Evolutionary conservation across 148 eudicot species (phyloP), one percentile per base, ranked within the genome.

Genomic region (Linanthus parryae): DNA sequence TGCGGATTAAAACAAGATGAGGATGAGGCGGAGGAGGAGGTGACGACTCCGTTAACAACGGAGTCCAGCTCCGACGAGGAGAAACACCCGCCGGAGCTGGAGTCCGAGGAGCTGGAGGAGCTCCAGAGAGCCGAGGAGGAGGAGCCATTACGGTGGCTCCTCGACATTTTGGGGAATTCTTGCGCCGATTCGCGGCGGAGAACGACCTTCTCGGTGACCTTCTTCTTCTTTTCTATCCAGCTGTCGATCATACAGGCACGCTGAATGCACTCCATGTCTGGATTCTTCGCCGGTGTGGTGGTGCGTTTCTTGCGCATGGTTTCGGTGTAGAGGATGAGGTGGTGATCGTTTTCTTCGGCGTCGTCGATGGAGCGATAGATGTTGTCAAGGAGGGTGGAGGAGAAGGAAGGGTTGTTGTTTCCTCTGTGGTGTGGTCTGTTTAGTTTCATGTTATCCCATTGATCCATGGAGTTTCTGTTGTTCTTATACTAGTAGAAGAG

Each of bases 301-400:
- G 7, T 61, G 26, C 67, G 65, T 26, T 67, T 71, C 57, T 53
- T 66, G 57, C 54, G 61, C 72, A 59, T 59, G 10, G 57, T 55
- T 31, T 64, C 67, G 15, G 42, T 40, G 70, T 59, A 64, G 14
- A 64, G 28, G 0, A 64, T 62, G 1, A 48, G 9, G 7, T 63
- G 64, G 4, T 71, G 61, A n/a, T 52, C 66, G 11, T 9, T 56
- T 14, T n/a, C 35, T 5, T 7, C 12, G 28, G 15, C 62, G 26
- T 74, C 66, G 68, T 91, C 98, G 40, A 91, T 76, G 2, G 98
- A 87, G 14, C 87, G 84, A 48, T 91, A 87, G 63, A 87, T 87
- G n/a, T 78, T 61, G 30, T 91, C 98, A 15, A 91, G 79, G 26
- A 91, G 83, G 3, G 87, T 56, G 0, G 98, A 83, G 0, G 96